A percentile compares a stretch with the other conserved stretches of the same genome.
phyloP scores from a whole-genome alignment of 768 basidiomycete species.

The Trametes sanguinea region DNA sequence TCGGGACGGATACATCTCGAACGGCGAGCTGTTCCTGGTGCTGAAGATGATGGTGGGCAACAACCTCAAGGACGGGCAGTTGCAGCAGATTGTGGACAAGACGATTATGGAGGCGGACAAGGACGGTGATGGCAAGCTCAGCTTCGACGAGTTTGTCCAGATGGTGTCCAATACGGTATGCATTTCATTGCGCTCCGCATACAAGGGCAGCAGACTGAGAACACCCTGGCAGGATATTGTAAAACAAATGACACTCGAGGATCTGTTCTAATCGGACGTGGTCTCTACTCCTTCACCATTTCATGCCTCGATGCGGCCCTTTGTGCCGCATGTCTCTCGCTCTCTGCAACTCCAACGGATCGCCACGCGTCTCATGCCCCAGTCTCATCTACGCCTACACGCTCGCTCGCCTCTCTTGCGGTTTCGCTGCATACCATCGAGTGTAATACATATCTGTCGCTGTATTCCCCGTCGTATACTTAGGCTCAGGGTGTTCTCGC shows the following conservation, averaged over 20 bases:
- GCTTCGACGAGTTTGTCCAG: conserved; percentile 93
- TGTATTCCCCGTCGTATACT: conserved; percentile 20
- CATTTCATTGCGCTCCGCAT: conserved; percentile 1
- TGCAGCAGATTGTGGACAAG: conserved; percentile 99
- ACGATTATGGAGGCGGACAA: conserved; percentile 99
- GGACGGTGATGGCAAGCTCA: conserved; percentile 96
- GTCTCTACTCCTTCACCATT: background rate
- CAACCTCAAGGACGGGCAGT: conserved; percentile 98
- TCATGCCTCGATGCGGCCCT: background rate
- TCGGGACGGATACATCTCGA: conserved; percentile 95
- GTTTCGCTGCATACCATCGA: conserved; percentile 21
- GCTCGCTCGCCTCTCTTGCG: conserved; percentile 14
- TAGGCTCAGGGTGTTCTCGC: conserved; percentile 8
- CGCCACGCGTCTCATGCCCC: conserved; percentile 7
- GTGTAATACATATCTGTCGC: conserved; percentile 22
- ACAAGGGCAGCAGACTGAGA: background rate
- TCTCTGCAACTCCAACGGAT: background rate
- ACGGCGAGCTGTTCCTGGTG: conserved; percentile 97
- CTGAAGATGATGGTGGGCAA: conserved; percentile 99
- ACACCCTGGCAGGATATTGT: conserved; percentile 79
- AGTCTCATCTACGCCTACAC: conserved; percentile 1
- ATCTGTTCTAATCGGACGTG: conserved; percentile 62
- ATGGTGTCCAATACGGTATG: conserved; percentile 97
- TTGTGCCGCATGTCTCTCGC: background rate
- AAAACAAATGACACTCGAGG: conserved; percentile 98